Percentiles rank a stretch among this genome's conserved stretches.
Evolutionary conservation across 1,284 basidiomycete genomes (phyloP).

Genomic region (Pisolithus thermaeus): DNA sequence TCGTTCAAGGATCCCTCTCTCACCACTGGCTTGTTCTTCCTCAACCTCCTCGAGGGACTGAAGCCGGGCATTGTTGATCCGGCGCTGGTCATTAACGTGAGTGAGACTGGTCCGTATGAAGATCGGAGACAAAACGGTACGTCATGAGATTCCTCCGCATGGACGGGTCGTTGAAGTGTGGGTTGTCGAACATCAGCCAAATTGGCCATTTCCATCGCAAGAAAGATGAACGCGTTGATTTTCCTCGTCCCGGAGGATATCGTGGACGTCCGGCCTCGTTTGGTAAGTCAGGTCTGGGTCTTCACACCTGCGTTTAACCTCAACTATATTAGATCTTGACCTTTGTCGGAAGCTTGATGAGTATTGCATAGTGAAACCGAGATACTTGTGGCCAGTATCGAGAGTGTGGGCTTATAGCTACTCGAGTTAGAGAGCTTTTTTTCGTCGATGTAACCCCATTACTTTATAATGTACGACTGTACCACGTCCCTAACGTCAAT

Average conservation of each 20-base stretch:
- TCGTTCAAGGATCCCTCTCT: constrained; percentile 95
- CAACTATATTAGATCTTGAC: constrained; percentile 51
- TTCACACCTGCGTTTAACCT: background rate
- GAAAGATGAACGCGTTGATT: constrained; percentile 96
- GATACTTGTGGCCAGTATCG: background rate
- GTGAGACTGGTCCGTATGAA: constrained; percentile 72
- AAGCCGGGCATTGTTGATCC: constrained; percentile 96
- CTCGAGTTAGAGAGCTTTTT: background rate
- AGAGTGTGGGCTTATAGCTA: background rate
- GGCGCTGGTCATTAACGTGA: constrained; percentile 63
- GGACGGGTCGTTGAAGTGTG: background rate
- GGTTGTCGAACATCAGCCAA: constrained; percentile 57
- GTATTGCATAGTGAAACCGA: constrained; percentile 35
- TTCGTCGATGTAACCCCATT: too few relatives aligned
- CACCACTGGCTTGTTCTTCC: constrained; percentile 88
- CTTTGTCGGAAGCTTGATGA: constrained; percentile 68
- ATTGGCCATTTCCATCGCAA: constrained; percentile 94
- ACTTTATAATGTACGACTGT: too few relatives aligned
- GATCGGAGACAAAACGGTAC: constrained; percentile 89
- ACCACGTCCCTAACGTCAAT: too few relatives aligned
- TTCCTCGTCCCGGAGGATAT: constrained; percentile 98
- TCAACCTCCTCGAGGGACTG: constrained; percentile 89
- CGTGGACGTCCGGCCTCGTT: constrained; percentile 78
- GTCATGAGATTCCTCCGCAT: constrained; percentile 19
- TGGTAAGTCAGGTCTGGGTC: constrained; percentile 45